These are phyloP conservation scores for Ceratonia siliqua DNA, from an alignment of 306 rosid genomes.

Conservation along the genomic window DNA sequence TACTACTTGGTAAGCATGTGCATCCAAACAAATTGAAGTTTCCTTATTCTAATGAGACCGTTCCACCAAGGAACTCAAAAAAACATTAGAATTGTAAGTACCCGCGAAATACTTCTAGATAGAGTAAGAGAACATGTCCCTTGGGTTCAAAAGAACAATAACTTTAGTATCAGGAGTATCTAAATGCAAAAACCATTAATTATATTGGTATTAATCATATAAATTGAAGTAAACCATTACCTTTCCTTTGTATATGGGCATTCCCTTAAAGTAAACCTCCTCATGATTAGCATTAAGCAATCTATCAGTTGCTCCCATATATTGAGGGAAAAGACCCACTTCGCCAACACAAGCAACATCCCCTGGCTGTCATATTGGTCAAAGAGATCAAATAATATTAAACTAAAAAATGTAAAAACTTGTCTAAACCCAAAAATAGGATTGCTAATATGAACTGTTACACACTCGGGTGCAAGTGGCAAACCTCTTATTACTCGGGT, in stretches of 20 bases:
- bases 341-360: constrained; percentile 78
- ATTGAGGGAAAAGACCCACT: constrained; percentile 62
- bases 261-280: constrained; percentile 76
- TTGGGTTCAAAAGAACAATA: constrained; percentile 4
- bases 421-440: neutral
- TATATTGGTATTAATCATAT: neutral
- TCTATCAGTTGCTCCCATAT: constrained; percentile 70
- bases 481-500: too few species aligned
- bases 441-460: constrained; percentile 6
- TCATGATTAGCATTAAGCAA: constrained; percentile 78
- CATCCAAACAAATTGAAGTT: neutral
- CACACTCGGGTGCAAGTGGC: too few species aligned
- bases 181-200: constrained; percentile 15
- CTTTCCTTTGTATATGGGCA: constrained; percentile 76
- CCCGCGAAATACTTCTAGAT: constrained; percentile 5
- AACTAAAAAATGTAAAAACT: neutral
- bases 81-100: neutral
- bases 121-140: neutral
- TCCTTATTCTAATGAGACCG: neutral
- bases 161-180: constrained; percentile 10
- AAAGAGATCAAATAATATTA: constrained; percentile 30
- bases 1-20: neutral
- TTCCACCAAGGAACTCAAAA: neutral
- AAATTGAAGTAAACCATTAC: constrained; percentile 38
- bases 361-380: constrained; percentile 57